Base-by-base conservation (phyloP, 2,329 filamentous ascomycete species). In the Aureobasidium sp. region DNA sequence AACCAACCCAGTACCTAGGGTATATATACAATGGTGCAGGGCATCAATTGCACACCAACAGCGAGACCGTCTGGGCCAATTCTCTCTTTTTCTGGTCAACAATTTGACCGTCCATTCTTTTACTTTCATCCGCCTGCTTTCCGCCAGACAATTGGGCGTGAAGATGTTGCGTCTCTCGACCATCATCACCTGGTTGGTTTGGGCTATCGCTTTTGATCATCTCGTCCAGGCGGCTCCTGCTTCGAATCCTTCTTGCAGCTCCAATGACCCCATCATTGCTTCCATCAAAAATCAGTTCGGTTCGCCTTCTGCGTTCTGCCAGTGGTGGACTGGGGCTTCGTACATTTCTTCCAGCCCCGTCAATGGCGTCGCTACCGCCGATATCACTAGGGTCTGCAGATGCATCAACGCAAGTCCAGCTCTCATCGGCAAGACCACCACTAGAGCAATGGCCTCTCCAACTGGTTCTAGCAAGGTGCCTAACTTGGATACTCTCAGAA, bases 361-460 rank as follows among this genome's bases (percentile, higher is more conserved):
- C 23, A 15, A 40, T 38, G 63, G 63, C 9, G 23, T 59, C 23
- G 27, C 43, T 31, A 23, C 63, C 40, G 33, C 25, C 16, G 54
- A 65, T n/a, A 56, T 59, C 43, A 51, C 36, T 42, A 58, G 56
- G 15, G 63, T 50, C 25, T 65, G 63, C 54, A 59, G 29, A 25
- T 65, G 43, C 20, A 43, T 65, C 45, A 51, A 51, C 20, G 25
- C 42, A 29, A 53, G n/a, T 5, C 54, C 63, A 4, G 13, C 33
- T n/a, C 48, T 65, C 4, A 9, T 65, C 27, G 63, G 63, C 27
- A 47, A 55, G 7, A 59, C 63, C 3, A 36, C 31, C 18, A 65
- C 63, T 13, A 59, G 16, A 18, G 56, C 48, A 2, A 65, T 65
- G 43, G 50, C 40, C 25, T 54, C 42, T 15, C 54, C 63, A 3